Percentiles rank a stretch among this genome's conserved stretches.
phyloP scores from a whole-genome alignment of 2,329 filamentous ascomycete species.

The Furcasterigmium sp. region DNA sequence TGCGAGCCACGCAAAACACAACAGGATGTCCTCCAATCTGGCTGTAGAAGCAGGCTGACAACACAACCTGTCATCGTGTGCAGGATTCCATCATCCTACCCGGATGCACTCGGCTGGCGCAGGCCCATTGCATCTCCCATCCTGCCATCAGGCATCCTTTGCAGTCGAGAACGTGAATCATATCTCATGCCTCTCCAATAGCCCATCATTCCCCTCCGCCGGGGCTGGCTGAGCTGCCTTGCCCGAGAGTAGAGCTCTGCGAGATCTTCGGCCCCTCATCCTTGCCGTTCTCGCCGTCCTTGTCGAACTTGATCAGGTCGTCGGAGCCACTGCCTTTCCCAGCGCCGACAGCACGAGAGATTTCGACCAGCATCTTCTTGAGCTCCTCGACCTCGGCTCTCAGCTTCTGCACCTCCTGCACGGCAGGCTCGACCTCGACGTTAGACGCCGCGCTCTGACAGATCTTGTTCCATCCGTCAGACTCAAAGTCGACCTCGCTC shows the following conservation, averaged over 20 bases:
- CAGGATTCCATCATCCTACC: no score
- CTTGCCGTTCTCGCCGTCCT: not conserved
- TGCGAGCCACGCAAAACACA: no score
- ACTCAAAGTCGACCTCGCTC: conserved; percentile 69
- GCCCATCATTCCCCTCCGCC: no score
- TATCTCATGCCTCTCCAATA: no score
- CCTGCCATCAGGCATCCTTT: no score
- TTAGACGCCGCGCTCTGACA: conserved; percentile 75
- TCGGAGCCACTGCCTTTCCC: conserved; percentile 3
- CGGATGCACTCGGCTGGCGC: no score
- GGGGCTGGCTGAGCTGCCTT: no score
- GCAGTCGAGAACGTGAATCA: no score
- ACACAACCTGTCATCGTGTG: no score
- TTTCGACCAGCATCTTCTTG: conserved; percentile 37
- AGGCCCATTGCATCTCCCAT: no score
- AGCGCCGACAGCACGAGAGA: conserved; percentile 15
- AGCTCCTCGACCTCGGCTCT: conserved; percentile 54
- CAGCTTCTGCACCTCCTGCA: conserved; percentile 61
- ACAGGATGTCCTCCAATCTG: no score
- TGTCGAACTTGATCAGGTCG: conserved; percentile 5
- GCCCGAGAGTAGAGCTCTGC: not conserved
- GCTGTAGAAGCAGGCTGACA: no score
- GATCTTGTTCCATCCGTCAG: conserved; percentile 78
- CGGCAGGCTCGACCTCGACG: conserved; percentile 70
- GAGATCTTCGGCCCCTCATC: not conserved